Evolutionary conservation across 768 basidiomycete genomes (phyloP), one percentile per base, ranked within the genome.

Genomic region (Asterophora parasitica): DNA sequence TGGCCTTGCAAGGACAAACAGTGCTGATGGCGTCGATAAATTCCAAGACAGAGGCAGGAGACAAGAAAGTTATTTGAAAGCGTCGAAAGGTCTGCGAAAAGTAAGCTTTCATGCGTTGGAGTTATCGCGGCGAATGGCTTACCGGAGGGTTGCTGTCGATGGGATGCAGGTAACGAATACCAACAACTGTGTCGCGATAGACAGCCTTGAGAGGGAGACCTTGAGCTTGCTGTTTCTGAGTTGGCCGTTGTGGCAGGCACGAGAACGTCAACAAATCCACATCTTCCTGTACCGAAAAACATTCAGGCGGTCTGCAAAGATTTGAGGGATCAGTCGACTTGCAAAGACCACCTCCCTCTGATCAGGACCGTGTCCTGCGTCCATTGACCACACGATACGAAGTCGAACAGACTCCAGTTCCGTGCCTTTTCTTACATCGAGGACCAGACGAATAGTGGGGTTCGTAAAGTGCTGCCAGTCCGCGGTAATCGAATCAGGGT

Each of bases 401-500:
- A 88, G 62, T 32, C 82, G 70, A 52, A 85, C 78, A 36, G 84
- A 86, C 52, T 81, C 77, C 4, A 85, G 70, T 32, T 75, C 73
- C 16, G 71, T 72, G 11, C 68, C 65, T 60, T 74, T 82, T 54
- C 70, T 79, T 28, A 74, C 69, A 59, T 90, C 85, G 26, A 90
- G 69, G 17, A 76, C 63, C 26, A 89, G 73, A 32, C 68, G 74
- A 49, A 90, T 77, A 42, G 73, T 63, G 1, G 88, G 86, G 55
- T 89, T 87, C 15, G 76, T 76, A 56, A 82, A 88, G 58, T 89
- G 87, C 57, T 88, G 83, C 88, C 88, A 90, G 60, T 87, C 85
- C 2, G 70, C 58, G 28, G 71, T 63, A 13, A 31, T 51, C 13
- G 51, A 46, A 28, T 64, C 59, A 16, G 56, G 35, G 27, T 58